Percentiles rank a stretch among this genome's conserved stretches.
These are phyloP conservation scores for Leishmania tarentolae DNA, from an alignment of 208 protist species.

Conservation along the genomic window DNA sequence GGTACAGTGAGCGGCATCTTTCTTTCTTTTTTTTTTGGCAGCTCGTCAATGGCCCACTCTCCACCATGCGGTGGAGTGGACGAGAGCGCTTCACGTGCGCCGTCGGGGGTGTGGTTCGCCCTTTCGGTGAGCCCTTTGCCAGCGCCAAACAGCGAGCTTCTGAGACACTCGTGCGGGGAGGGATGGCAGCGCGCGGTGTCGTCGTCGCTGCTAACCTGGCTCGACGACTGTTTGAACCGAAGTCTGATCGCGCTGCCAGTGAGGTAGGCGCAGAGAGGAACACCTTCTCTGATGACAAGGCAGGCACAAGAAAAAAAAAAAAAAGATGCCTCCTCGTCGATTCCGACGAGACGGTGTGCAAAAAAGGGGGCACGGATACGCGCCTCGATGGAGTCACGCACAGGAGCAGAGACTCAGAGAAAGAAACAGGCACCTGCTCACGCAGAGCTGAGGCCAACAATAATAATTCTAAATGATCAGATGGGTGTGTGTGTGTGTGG, in stretches of 20 bases:
- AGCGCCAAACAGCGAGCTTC: not conserved
- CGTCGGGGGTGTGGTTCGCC: too few relatives aligned
- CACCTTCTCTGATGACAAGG: not conserved
- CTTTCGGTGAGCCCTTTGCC: not conserved
- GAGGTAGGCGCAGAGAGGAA: too few relatives aligned
- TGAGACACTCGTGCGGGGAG: not conserved
- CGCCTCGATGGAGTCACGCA: not conserved
- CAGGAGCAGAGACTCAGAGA: not conserved
- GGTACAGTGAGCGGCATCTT: slow-evolving; percentile 13
- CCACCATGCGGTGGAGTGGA: not conserved
- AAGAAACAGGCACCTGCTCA: not conserved
- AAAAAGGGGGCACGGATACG: not conserved
- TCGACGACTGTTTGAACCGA: not conserved
- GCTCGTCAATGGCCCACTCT: not conserved
- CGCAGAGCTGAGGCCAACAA: not conserved
- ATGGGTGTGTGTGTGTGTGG: not conserved
- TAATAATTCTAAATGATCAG: not conserved
- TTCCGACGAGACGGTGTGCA: not conserved
- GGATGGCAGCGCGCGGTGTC: not conserved
- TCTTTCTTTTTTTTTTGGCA: not conserved
- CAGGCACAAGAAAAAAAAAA: not conserved
- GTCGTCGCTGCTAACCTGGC: not conserved
- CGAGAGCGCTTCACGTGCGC: not conserved
- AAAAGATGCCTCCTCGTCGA: not conserved
- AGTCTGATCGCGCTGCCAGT: not conserved